Evolutionary conservation across 208 protist species (phyloP), one percentile per base, ranked within the genome.

Genomic region (Zelonia costaricensis): DNA sequence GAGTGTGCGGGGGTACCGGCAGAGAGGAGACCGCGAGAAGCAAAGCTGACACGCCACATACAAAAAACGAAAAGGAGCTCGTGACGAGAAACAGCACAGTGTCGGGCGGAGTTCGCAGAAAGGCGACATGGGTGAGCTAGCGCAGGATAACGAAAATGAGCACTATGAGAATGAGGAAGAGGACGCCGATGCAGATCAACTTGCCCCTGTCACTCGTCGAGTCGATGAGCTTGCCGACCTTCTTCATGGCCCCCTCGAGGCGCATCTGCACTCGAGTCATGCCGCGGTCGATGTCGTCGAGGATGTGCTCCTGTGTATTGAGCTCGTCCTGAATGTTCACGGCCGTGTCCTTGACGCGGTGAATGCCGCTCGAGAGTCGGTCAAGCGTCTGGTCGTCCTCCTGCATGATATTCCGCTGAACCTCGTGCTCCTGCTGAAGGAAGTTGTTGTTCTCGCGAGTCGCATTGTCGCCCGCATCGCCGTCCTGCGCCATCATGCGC

Each of bases 251-350:
- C 23, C 82, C 72, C 0, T 90, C 80, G 9, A 94, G 68, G 7
- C 78, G 76, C 58, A 83, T 69, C 74, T 94, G 88, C 47, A 87
- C 76, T 2, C 78, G 69, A 8, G 72, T 80, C 79, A 94, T 91
- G 33, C 82, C 84, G 6, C 57, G 73, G 43, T 94, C 88, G 46
- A 94, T 83, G 54, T 90, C 82, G 53, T 90, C 71, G 9, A 94
- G 40, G 13, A 92, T 81, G 62, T 86, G 69, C 42, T 90, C 82
- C 63, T 94, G 88, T n/a, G 80, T 87, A n/a, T 76, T 78, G 52
- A 94, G 71, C 62, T 94, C 88, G 43, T 94, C 82, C 22, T 79
- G 62, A 23, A 94, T 88, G 59, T 83, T 80, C 23, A 82, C 64
- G 0, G 88, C 82, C 5, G 82, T 94, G 18, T 88, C 83, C 56